These are phyloP conservation scores for Sodiomyces alkalinus DNA, from an alignment of 2,329 filamentous ascomycete species.

Conservation along the genomic window DNA sequence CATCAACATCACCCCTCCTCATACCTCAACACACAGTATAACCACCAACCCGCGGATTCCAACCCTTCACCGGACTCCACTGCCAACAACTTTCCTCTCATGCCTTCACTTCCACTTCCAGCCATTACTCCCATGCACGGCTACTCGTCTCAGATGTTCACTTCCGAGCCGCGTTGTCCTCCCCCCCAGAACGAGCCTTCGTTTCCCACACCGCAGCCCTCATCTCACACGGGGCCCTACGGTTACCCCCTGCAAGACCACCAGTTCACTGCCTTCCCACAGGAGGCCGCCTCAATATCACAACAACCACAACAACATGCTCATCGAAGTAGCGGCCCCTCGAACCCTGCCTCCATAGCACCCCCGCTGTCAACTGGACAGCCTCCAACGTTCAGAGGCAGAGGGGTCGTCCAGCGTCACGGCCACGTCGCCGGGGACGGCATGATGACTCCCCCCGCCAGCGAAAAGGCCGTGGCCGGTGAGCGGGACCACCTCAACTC, in stretches of 20 bases:
- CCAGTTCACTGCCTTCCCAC: conserved; percentile 1
- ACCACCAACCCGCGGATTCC: too few relatives aligned
- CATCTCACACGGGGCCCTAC: conserved; percentile 11
- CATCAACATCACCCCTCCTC: too few relatives aligned
- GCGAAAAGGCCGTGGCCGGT: conserved; percentile 17
- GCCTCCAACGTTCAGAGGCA: conserved; percentile 12
- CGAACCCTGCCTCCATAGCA: conserved; percentile 22
- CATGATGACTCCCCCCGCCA: conserved; percentile 23
- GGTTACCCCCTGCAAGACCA: conserved; percentile 4
- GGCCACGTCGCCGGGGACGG: conserved; percentile 19
- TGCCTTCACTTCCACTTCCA: neutral
- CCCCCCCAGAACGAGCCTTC: conserved; percentile 5
- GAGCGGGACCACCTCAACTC: conserved; percentile 52
- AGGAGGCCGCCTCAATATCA: conserved; percentile 1
- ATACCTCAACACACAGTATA: too few relatives aligned
- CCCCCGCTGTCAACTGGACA: conserved; percentile 18
- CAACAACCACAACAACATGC: conserved; percentile 10
- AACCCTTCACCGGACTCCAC: too few relatives aligned
- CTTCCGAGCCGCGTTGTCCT: too few relatives aligned
- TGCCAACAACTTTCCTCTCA: too few relatives aligned
- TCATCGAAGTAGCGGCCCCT: conserved; percentile 20
- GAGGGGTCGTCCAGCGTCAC: conserved; percentile 13
- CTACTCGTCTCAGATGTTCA: conserved; percentile 9
- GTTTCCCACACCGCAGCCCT: conserved; percentile 12
- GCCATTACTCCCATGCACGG: conserved; percentile 4